phyloP scores from a whole-genome alignment of 768 basidiomycete species.

The Tulasnella sp. region DNA sequence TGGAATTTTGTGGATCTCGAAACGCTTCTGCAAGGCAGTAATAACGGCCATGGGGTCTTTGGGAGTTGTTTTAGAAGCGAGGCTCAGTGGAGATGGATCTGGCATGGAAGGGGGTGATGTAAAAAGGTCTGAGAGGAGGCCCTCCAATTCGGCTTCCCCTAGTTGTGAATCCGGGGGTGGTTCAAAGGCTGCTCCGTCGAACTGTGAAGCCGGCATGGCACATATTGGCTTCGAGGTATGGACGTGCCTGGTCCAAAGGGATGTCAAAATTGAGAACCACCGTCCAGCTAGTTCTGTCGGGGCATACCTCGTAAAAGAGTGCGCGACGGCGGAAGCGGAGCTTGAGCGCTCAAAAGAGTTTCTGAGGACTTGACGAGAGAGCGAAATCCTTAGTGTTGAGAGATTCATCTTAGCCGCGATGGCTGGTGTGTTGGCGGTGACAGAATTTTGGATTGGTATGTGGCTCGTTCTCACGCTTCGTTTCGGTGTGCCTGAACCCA shows the following conservation, averaged over 20 bases:
- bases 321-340: neutral
- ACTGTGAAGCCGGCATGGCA: neutral
- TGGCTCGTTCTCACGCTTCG: neutral
- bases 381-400: neutral
- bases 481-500: no score
- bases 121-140: conserved; percentile 10
- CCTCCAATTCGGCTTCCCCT: conserved; percentile 5
- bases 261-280: neutral
- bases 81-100: neutral
- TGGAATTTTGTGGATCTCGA: neutral
- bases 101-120: neutral
- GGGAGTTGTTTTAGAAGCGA: neutral
- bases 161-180: neutral
- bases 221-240: neutral
- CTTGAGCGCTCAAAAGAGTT: neutral
- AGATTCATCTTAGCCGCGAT: neutral
- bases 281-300: neutral
- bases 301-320: neutral
- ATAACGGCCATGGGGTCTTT: neutral
- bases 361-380: neutral
- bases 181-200: neutral
- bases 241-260: neutral
- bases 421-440: neutral
- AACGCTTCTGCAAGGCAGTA: neutral
- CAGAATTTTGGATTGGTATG: neutral